Evolutionary conservation across 306 rosid species (phyloP), one percentile per base, ranked within the genome.

Genomic region (Malus asiatica): DNA sequence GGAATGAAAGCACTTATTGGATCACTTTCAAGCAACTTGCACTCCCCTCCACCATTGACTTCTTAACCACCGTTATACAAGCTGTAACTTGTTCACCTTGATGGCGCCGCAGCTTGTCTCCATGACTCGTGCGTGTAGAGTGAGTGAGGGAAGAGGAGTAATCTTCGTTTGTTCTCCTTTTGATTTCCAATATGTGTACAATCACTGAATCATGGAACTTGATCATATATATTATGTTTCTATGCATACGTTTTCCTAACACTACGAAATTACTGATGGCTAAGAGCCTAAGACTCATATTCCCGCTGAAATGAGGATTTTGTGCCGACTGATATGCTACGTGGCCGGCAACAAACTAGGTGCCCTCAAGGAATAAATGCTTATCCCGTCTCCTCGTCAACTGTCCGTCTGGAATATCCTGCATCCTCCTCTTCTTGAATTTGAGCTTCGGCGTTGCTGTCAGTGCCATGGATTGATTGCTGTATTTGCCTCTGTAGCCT

Each of bases 301-400:
- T 48, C 95, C 92, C 72, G 89, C 84, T 5, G 95, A 89, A 71
- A 74, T 74, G 16, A 80, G 92, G 71, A 95, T 87, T 76, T 84
- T 90, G 83, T 89, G 96, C 66, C 98, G 90, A 78, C 97, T 18
- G 96, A 86, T 27, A 85, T 70, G 77, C 92, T 89, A 75, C 97
- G 92, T 44, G 71, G 80, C 62, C 80, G 91, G 87, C 98, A 94
- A 67, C 98, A 94, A 55, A 94, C 98, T 29, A 92, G 83, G 82
- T 94, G 98, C 48, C 97, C 98, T 25, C 97, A 94, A 0, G 97
- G 98, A 71, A 92, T 79, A 73, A 94, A 94, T 18, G 87, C 97
- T 20, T 92, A 90, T 58, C 96, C 83, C 90, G 90, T 86, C 97
- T 94, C 83, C 97, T 90, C 87, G 73, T 88, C 83, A 92, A 76